phyloP scores from a whole-genome alignment of 441 rosid genomes.

The Populus hybrid region DNA sequence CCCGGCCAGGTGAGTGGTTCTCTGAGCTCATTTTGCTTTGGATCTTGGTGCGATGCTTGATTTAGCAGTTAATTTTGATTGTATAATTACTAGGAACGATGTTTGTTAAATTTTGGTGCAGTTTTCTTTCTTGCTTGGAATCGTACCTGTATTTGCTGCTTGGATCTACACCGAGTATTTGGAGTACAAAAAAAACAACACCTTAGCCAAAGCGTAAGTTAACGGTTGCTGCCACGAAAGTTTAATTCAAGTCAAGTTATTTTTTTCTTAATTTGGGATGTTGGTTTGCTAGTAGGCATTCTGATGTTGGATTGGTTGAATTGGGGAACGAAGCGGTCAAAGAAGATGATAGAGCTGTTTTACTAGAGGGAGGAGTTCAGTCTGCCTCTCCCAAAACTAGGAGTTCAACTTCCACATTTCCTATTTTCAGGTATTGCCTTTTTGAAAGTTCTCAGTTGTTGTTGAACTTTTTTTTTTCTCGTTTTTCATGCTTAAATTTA shows the following conservation, averaged over 20 bases:
- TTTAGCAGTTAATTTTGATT: not conserved
- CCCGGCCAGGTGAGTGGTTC: conserved; percentile 69
- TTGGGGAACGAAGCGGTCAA: conserved; percentile 48
- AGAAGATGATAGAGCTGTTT: conserved; percentile 80
- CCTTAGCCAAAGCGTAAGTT: conserved; percentile 75
- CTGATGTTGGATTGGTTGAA: conserved; percentile 80
- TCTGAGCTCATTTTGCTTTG: conserved; percentile 25
- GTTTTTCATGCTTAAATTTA: not conserved
- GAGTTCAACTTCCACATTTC: conserved; percentile 53
- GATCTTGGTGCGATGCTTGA: not conserved
- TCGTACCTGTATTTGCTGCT: conserved; percentile 69
- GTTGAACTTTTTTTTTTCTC: not conserved
- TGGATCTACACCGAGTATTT: conserved; percentile 87
- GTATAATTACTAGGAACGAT: not conserved
- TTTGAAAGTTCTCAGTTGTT: not conserved
- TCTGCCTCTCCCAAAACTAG: conserved; percentile 64
- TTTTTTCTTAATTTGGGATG: not conserved
- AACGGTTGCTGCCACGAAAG: not conserved
- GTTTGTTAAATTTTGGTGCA: conserved; percentile 19
- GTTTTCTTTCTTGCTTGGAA: conserved; percentile 88
- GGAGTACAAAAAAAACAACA: conserved; percentile 58
- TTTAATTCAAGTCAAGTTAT: not conserved
- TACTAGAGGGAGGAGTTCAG: conserved; percentile 77
- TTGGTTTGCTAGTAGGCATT: conserved; percentile 60
- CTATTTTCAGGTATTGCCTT: conserved; percentile 44